Evolutionary conservation across 805 yeast genomes (phyloP), one percentile per base, ranked within the genome.

Genomic region (Martiniozyma abietophila): DNA sequence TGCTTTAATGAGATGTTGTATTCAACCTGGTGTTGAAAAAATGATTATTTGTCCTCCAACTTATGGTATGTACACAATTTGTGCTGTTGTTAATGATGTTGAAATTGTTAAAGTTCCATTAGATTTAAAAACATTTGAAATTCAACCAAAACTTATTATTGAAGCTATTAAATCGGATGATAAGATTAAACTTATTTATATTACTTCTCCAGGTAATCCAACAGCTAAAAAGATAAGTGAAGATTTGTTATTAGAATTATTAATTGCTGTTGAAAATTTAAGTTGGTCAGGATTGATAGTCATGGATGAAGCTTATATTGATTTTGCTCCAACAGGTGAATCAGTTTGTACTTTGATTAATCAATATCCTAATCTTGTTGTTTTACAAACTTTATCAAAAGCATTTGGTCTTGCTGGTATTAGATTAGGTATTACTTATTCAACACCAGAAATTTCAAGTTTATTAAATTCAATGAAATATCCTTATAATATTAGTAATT

Each of bases 181-280:
- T 0, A 33, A 57, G 4, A 80, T 89, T 47, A 88, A 86, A 50
- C 50, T 92, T 39, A 66, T 81, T 2, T 89, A 84, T 53, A 61
- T 89, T 42, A 89, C 97, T 11, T 82, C 96, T 1, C 98, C 98
- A 8, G 98, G 98, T 25, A 92, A 92, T 55, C 98, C 98, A 24
- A 89, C 98, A 0, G 96, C 80, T 8, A 69, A 74, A 20, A 60
- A 72, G 30, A 54, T 89, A 29, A 62, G 69, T 14, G 62, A 67
- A 6, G 54, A 52, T 0, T 61, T 71, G 27, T 61, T 86, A 25
- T 60, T 66, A 32, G 51, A 63, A 35, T 49, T 82, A 2, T 51
- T 79, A 35, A 42, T 57, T 3, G 42, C 37, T 14, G 41, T 56
- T 19, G 56, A 55, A 34, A 60, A 65, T 27, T 59, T 56, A 5